Evolutionary conservation across 1,284 basidiomycete genomes (phyloP).

Genomic region (Sporisorium iseilematis-ciliati): DNA sequence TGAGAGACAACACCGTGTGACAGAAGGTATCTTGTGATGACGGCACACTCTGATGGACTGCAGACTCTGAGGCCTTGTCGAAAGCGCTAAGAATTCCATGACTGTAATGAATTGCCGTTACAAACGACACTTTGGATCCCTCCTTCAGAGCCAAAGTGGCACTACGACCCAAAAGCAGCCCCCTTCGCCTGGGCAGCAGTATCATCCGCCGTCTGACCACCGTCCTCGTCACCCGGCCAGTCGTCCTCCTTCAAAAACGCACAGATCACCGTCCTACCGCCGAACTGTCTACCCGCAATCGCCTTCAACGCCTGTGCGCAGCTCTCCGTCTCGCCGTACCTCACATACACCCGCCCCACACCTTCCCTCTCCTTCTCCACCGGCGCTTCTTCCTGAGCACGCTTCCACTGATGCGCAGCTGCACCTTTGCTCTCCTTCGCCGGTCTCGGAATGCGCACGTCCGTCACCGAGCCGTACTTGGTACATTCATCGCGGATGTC

Average conservation of each 20-base stretch:
- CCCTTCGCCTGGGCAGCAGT: slow-evolving; percentile 57
- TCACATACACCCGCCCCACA: slow-evolving; percentile 93
- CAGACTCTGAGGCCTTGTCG: too few relatives aligned
- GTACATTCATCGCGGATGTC: slow-evolving; percentile 88
- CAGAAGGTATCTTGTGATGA: too few relatives aligned
- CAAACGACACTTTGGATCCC: too few relatives aligned
- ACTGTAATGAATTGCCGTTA: too few relatives aligned
- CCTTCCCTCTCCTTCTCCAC: slow-evolving; percentile 80
- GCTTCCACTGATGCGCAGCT: slow-evolving; percentile 62
- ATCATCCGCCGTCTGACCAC: slow-evolving; percentile 55
- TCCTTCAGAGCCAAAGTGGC: too few relatives aligned
- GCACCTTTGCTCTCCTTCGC: slow-evolving; percentile 57
- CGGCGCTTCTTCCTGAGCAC: slow-evolving; percentile 71
- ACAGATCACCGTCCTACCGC: slow-evolving; percentile 82
- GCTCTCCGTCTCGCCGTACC: slow-evolving; percentile 77
- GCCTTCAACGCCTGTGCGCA: slow-evolving; percentile 82
- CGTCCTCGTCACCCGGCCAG: slow-evolving; percentile 65
- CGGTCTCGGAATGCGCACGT: slow-evolving; percentile 67
- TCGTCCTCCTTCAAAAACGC: slow-evolving; percentile 69
- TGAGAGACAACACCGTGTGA: too few relatives aligned
- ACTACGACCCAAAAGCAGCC: slow-evolving; percentile 25
- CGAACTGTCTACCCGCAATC: slow-evolving; percentile 90
- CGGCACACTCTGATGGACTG: background rate
- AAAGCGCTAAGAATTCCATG: background rate
- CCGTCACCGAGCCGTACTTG: slow-evolving; percentile 62